Evolutionary conservation across 768 basidiomycete genomes (phyloP), one percentile per base, ranked within the genome.

Genomic region (Suillus paluster): DNA sequence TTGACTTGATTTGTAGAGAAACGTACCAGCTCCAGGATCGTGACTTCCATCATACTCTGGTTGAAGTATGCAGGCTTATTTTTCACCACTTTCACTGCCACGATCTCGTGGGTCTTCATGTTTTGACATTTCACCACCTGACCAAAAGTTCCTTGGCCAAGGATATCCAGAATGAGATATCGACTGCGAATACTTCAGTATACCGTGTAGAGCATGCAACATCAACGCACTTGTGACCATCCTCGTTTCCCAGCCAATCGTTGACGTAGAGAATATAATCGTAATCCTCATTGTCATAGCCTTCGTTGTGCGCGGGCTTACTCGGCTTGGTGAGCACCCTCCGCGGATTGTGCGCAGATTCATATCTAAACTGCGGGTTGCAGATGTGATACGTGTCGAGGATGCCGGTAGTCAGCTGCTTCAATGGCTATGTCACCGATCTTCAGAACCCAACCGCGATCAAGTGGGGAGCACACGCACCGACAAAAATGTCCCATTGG

Each of bases 41-140:
- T 97, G 30, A 99, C 97, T 77, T 99, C 97, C 97, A 99, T 99
- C 92, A 97, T 98, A 76, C 92, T 94, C 78, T 99, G 97, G 73
- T 99, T 98, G 77, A 97, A 95, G 80, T 99, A 99, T 0, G 97
- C 97, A 6, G 97, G 97, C 77, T 99, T 99, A 78, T 99, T 99
- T 82, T 99, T 99, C 67, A 99, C 95, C 9, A 99, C 97, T 78
- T 99, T 99, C 64, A 99, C 97, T 25, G 97, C 97, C 48, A 97
- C 95, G 59, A 99, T 94, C 73, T 98, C 97, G 76, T 99, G 95
- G 34, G 94, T 97, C 80, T 96, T 95, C 90, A 98, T 96, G 73
- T 99, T 99, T 76, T 99, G 97, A 73, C 97, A 99, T 75, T 99
- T 99, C 69, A 99, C 97, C 36, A 99, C 97, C 75, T 99, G 97